These are phyloP conservation scores for Fragilaria crotonensis DNA, from an alignment of 108 stramenopile genomes.

Conservation along the genomic window DNA sequence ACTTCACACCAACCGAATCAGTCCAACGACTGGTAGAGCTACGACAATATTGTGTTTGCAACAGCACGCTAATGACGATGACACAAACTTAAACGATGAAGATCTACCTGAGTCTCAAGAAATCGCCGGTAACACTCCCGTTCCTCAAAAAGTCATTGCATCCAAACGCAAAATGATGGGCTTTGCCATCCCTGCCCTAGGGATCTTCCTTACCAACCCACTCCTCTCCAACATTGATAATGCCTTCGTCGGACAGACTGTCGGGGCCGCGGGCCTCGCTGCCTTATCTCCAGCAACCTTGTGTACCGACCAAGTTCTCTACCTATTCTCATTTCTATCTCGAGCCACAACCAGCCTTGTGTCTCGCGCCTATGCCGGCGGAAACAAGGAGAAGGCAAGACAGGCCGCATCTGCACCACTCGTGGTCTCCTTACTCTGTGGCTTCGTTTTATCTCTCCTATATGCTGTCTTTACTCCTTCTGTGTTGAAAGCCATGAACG, in stretches of 20 bases:
- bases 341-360: slow-evolving; percentile 72
- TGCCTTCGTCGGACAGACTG: slow-evolving; percentile 72
- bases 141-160: slow-evolving; percentile 10
- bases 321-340: slow-evolving; percentile 70
- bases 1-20: no score
- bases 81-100: no score
- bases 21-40: no score
- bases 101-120: no score
- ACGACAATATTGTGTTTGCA: no score
- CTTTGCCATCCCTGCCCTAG: slow-evolving; percentile 72
- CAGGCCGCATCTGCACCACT: slow-evolving; percentile 56
- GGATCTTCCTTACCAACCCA: slow-evolving; percentile 67
- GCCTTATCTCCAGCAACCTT: slow-evolving; percentile 77
- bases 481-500: slow-evolving; percentile 40
- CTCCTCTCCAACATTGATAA: slow-evolving; percentile 81
- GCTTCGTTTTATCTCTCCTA: slow-evolving; percentile 39
- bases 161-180: slow-evolving; percentile 72
- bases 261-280: slow-evolving; percentile 63
- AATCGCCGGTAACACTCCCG: no score
- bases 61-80: no score
- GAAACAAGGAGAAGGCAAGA: slow-evolving; percentile 19
- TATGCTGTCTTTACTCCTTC: slow-evolving; percentile 58
- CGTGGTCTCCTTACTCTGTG: slow-evolving; percentile 44
- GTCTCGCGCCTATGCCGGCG: slow-evolving; percentile 41
- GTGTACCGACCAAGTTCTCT: slow-evolving; percentile 74